Conservation (phyloP, 1,284 basidiomycete genomes). For the Papiliotrema terrestris region DNA sequence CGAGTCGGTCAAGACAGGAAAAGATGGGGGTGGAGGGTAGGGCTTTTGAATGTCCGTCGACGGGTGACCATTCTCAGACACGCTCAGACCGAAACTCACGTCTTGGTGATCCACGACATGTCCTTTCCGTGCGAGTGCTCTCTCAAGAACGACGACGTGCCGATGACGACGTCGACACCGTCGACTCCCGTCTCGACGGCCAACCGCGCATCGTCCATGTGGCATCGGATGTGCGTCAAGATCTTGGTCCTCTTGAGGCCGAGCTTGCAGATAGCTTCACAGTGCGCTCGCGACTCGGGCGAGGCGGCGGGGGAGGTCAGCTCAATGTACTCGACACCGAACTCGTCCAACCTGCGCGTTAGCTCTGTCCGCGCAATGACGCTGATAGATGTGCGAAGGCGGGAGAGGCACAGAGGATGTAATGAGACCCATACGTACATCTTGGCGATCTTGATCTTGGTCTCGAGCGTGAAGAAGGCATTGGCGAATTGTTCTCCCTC, state of each 20-base stretch:
- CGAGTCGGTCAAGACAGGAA: too few relatives aligned
- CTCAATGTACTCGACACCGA: conserved; percentile 99
- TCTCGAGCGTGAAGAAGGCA: conserved; percentile 98
- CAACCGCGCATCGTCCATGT: conserved; percentile 99
- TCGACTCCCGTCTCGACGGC: conserved; percentile 99
- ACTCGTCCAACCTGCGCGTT: conserved; percentile 69
- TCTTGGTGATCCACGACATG: conserved; percentile 99
- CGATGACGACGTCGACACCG: conserved; percentile 99
- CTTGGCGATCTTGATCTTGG: conserved; percentile 99
- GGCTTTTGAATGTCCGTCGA: too few relatives aligned
- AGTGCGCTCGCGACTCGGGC: conserved; percentile 90
- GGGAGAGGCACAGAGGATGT: conserved; percentile 9
- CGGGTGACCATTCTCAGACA: too few relatives aligned
- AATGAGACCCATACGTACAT: conserved; percentile 45
- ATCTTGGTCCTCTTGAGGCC: conserved; percentile 80
- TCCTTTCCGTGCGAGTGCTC: conserved; percentile 99
- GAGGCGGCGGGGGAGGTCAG: conserved; percentile 97
- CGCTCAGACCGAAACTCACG: conserved; percentile 21
- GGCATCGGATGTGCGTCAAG: conserved; percentile 98
- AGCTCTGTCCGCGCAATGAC: background rate
- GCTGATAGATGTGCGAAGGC: background rate
- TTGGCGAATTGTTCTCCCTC: conserved; percentile 99
- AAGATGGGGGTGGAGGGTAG: too few relatives aligned
- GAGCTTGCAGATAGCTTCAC: conserved; percentile 99
- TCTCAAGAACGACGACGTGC: conserved; percentile 96